Evolutionary conservation across 1,284 basidiomycete species (phyloP), one percentile per base, ranked within the genome.

Genomic region (Macrocystidia cucumis): DNA sequence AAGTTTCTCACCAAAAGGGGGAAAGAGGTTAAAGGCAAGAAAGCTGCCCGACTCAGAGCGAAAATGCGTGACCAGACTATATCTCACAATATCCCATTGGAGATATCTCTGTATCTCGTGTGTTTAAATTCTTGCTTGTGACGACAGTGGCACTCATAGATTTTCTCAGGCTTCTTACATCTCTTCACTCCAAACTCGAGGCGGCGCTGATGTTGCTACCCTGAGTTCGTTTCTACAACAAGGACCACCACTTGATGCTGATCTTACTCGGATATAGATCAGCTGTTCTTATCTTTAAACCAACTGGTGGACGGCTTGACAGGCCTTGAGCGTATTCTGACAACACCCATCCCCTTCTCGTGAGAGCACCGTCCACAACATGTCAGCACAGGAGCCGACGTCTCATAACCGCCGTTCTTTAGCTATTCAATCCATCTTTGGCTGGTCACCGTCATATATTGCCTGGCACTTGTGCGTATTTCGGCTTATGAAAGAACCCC

Each of bases 281-380:
- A 60, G n/a, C 57, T 87, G 13, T 40, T 81, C 0, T 48, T 46
- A 2, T 49, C 72, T 1, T 51, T 86, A 5, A 70, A 68, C 44
- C 65, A 69, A 43, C 67, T 88, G 27, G 72, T 75, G 3, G 81
- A 87, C 35, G 71, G 77, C 11, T 57, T 88, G 27, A 79, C 78
- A 5, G 76, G 76, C 4, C 63, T 88, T 3, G 84, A 89, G 51
- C 65, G 84, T 28, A 85, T 88, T 44, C 60, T 87, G 9, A 86
- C 83, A 0, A 87, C 82, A 0, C 84, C 84, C 1, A 85, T 89
- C 30, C 85, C 84, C 1, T 87, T 83, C 59, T 83, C 78, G 67
- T 86, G 57, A n/a, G n/a, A n/a, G n/a, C n/a, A n/a, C n/a, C 44
- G 63, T 57, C 11, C 21, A 31, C 22, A 22, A 18, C 23, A 17